These are phyloP conservation scores for Gymnopus androsaceus DNA, from an alignment of 1,284 basidiomycete genomes.

Conservation along the genomic window DNA sequence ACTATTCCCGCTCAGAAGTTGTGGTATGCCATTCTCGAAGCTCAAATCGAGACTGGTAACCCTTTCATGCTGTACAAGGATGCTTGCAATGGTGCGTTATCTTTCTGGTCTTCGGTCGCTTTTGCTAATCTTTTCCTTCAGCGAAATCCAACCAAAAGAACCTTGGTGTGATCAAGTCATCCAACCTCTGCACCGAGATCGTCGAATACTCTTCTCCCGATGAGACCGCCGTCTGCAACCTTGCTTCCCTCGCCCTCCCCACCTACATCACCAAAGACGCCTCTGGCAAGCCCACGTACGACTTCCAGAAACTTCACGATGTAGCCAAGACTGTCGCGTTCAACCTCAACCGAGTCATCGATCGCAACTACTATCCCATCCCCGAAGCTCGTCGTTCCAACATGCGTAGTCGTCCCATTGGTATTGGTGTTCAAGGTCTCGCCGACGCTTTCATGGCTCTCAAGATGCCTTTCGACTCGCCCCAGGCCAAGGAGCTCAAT, in stretches of 20 bases:
- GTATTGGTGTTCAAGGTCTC: conserved; percentile 97
- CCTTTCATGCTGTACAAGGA: conserved; percentile 99
- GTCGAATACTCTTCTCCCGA: conserved; percentile 98
- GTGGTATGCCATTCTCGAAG: conserved; percentile 97
- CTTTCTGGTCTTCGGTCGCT: neutral
- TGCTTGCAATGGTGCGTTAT: conserved; percentile 70
- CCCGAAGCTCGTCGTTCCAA: conserved; percentile 91
- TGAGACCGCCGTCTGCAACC: conserved; percentile 98
- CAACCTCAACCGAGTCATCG: conserved; percentile 96
- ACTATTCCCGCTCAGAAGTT: conserved; percentile 95
- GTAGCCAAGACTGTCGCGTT: conserved; percentile 90
- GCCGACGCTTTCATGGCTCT: conserved; percentile 99
- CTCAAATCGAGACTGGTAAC: conserved; percentile 97
- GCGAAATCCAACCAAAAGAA: conserved; percentile 99
- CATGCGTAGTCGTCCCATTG: conserved; percentile 97
- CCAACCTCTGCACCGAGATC: conserved; percentile 99
- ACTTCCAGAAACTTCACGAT: conserved; percentile 95
- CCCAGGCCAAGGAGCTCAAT: conserved; percentile 87
- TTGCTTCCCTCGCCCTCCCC: conserved; percentile 96
- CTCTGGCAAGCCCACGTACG: conserved; percentile 63
- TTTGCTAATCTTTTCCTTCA: conserved; percentile 31
- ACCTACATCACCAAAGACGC: conserved; percentile 62
- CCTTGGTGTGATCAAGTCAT: conserved; percentile 98
- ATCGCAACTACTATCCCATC: conserved; percentile 93
- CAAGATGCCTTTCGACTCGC: conserved; percentile 93